Percentiles rank a stretch among this genome's conserved stretches.
Evolutionary conservation across 345 rosid genomes (phyloP).

Genomic region (Excoecaria cochinchinensis): DNA sequence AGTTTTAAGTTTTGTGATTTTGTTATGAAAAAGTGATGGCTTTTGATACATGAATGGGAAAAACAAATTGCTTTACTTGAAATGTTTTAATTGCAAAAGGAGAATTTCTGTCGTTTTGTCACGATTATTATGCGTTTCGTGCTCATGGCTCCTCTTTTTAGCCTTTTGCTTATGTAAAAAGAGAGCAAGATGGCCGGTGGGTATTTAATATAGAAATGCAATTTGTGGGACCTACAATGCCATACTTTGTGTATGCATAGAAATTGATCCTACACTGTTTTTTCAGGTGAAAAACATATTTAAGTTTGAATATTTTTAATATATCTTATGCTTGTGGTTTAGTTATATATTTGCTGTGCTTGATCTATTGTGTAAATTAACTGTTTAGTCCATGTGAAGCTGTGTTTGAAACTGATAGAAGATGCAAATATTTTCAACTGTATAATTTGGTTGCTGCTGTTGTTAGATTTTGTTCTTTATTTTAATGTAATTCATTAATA

Average conservation of each 20-base stretch:
- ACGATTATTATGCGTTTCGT: slow-evolving; percentile 1
- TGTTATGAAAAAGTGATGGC: not conserved
- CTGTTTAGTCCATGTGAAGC: not conserved
- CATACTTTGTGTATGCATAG: no score
- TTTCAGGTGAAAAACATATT: no score
- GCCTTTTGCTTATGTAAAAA: not conserved
- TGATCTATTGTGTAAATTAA: not conserved
- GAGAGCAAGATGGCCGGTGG: slow-evolving; percentile 5
- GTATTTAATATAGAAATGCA: slow-evolving; percentile 11
- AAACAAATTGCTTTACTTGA: no score
- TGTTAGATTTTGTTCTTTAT: not conserved
- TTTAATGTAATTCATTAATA: slow-evolving; percentile 29
- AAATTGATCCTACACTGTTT: no score
- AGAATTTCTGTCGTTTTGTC: slow-evolving; percentile 6
- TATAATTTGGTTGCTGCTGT: not conserved
- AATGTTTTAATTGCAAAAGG: not conserved
- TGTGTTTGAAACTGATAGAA: not conserved
- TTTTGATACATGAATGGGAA: not conserved
- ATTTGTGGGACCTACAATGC: slow-evolving; percentile 19
- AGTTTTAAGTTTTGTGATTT: not conserved
- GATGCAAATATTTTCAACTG: not conserved
- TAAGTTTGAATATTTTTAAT: no score
- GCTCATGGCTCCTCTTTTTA: slow-evolving; percentile 6
- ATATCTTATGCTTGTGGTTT: no score
- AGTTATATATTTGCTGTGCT: not conserved